A percentile compares a stretch with the other conserved stretches of the same genome.
These are phyloP conservation scores for Fusarium sarcochroum DNA, from an alignment of 2,329 filamentous ascomycete species.

Conservation along the genomic window DNA sequence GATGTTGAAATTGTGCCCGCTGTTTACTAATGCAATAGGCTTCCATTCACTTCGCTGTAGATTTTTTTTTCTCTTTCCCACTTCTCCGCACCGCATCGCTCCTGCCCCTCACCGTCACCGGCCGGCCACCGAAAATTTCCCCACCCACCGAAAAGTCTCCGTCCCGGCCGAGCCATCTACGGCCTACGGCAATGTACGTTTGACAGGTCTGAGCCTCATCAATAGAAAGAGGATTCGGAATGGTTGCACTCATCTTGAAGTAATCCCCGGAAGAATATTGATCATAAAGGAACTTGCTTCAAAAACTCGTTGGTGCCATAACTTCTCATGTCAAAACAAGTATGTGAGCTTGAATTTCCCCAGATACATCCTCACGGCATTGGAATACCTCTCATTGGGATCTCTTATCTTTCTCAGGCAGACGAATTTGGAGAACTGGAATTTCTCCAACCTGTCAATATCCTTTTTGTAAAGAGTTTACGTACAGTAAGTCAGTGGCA, in stretches of 20 bases:
- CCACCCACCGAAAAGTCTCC: constrained; percentile 19
- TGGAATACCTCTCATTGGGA: too few relatives aligned
- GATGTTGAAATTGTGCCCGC: constrained; percentile 39
- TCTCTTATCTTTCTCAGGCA: too few relatives aligned
- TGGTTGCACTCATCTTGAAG: background rate
- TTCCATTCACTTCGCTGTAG: constrained; percentile 30
- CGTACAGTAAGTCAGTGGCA: constrained; percentile 1
- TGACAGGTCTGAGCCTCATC: background rate
- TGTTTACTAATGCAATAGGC: constrained; percentile 39
- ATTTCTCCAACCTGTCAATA: background rate
- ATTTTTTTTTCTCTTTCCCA: constrained; percentile 22
- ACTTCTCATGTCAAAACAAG: too few relatives aligned
- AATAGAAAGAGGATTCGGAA: background rate
- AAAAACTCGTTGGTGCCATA: too few relatives aligned
- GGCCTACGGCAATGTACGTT: constrained; percentile 7
- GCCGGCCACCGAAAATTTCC: constrained; percentile 34
- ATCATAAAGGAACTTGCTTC: too few relatives aligned
- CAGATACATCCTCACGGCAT: too few relatives aligned
- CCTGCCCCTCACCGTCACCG: constrained; percentile 33
- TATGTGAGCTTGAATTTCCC: too few relatives aligned
- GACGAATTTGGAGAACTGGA: background rate
- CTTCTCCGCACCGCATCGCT: constrained; percentile 36
- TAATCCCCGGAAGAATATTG: too few relatives aligned
- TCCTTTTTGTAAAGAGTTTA: background rate
- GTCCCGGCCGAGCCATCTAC: constrained; percentile 15